Base-by-base conservation (phyloP, 179 eudicot species). In the Camellia oleifera region DNA sequence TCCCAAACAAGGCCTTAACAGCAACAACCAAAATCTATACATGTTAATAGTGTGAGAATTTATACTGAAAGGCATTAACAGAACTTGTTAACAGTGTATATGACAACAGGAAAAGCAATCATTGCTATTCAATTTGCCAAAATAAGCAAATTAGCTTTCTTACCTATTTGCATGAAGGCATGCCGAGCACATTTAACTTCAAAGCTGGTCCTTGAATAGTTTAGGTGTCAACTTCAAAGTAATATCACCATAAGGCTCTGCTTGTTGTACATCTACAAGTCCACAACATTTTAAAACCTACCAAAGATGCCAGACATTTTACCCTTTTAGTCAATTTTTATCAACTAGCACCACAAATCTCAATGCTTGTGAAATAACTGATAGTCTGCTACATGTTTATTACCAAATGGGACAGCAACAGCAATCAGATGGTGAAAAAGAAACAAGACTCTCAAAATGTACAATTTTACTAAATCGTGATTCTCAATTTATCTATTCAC, bases 241-340 rank as follows among this genome's bases (percentile, higher is more conserved):
- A 20, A 95, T 92, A 83, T 92, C 93, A 46, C 87, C 93, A 68
- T 89, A 95, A 3, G 97, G 87, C 57, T 89, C 92, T 17, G 89
- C 90, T 85, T 95, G 98, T 52, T 87, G 83, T 23, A 87, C 85
- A 76, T 91, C 94, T 18, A 93, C 88, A 72, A 85, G 80, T 60
- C 86, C 93, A 68, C 48, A 67, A 80, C 63, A 68, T 80, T 90
- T 88, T 84, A 95, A 82, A 72, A 89, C 95, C 99, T 95, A 74
- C 13, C 78, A 10, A 6, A 69, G 56, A 17, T 63, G 7, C 5
- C 10, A 17, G 2, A 1, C 1, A 10, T 8, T 5, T 14, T 20
- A n/a, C 12, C 40, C 5, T 45, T n/a, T 60, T 46, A 12, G n/a
- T 32, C 15, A 1, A 40, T 5, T 42, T 62, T 42, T 57, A 58